phyloP scores from a whole-genome alignment of 1,284 basidiomycete species.

The Fomitopsis betulina region DNA sequence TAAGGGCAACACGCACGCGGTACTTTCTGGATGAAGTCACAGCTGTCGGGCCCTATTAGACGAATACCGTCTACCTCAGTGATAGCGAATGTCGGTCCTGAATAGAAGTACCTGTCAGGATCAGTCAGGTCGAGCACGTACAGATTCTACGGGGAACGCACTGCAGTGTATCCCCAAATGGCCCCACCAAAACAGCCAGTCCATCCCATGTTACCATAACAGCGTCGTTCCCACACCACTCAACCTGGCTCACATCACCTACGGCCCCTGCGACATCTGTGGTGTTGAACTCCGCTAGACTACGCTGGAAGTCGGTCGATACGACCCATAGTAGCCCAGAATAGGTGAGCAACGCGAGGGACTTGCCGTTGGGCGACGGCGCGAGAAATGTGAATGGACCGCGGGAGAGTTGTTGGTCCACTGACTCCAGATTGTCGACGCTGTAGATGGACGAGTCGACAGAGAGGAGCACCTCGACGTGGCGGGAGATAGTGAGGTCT shows the following conservation, averaged over 20 bases:
- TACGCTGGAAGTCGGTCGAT: slow-evolving; percentile 87
- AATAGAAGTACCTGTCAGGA: slow-evolving; percentile 69
- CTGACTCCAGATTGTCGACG: slow-evolving; percentile 81
- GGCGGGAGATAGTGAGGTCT: slow-evolving; percentile 80
- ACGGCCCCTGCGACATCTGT: slow-evolving; percentile 43
- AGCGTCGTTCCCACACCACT: slow-evolving; percentile 97
- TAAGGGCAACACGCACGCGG: slow-evolving; percentile 49
- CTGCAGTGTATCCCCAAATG: slow-evolving; percentile 85
- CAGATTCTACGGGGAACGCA: slow-evolving; percentile 35
- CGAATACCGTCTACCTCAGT: slow-evolving; percentile 89
- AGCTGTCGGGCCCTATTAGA: slow-evolving; percentile 73
- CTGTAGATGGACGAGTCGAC: slow-evolving; percentile 74
- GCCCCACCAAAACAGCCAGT: slow-evolving; percentile 85
- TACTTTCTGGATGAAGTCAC: slow-evolving; percentile 93
- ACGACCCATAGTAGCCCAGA: slow-evolving; percentile 84
- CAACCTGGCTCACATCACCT: slow-evolving; percentile 63
- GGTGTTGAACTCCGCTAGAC: slow-evolving; percentile 83
- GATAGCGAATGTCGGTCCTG: slow-evolving; percentile 72
- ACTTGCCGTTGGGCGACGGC: slow-evolving; percentile 91
- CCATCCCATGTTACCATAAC: slow-evolving; percentile 84
- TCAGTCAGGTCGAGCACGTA: background rate
- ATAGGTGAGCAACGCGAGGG: slow-evolving; percentile 80
- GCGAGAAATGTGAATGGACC: slow-evolving; percentile 88
- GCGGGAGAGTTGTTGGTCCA: slow-evolving; percentile 85
- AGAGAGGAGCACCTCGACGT: slow-evolving; percentile 83